Conservation (phyloP, 192 early-diverging fungal species). For the Dissophora globulifera region DNA sequence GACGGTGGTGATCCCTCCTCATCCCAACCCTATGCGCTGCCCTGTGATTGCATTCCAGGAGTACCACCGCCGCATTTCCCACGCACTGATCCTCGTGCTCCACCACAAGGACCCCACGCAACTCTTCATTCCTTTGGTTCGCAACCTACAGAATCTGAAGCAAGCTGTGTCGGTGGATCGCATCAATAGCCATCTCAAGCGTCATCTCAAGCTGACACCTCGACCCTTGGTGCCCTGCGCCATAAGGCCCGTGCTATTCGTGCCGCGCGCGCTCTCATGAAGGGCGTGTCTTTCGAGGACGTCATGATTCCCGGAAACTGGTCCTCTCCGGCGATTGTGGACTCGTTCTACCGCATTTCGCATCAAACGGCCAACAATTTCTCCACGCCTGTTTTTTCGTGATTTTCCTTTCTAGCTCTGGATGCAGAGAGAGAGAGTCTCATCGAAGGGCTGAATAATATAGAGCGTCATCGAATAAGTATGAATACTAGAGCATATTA, state of each 20-base stretch:
- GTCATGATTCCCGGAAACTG: conserved; percentile 12
- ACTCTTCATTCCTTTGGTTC: conserved; percentile 1
- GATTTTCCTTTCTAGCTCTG: conserved; percentile 10
- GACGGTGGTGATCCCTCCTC: background rate
- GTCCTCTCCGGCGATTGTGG: conserved; percentile 15
- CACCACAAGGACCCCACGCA: conserved; percentile 1
- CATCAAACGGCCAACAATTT: conserved; percentile 9
- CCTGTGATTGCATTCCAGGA: conserved; percentile 4
- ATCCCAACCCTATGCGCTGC: background rate
- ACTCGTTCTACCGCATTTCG: conserved; percentile 8
- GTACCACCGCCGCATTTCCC: conserved; percentile 11
- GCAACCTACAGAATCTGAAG: background rate
- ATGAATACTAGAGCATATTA: too few species aligned
- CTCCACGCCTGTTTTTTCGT: conserved; percentile 9
- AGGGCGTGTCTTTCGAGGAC: conserved; percentile 7
- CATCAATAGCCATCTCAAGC: conserved; percentile 10
- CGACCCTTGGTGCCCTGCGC: too few species aligned
- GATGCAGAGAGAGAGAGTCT: conserved; percentile 17
- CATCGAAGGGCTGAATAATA: background rate
- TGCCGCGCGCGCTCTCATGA: conserved; percentile 5
- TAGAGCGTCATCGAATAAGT: conserved; percentile 11
- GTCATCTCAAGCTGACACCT: too few species aligned
- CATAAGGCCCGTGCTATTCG: conserved; percentile 19
- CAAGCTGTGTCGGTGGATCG: conserved; percentile 1
- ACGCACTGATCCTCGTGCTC: background rate